Conservation (phyloP, 495 filamentous ascomycete species). For the Aspergillus bridgeri region DNA sequence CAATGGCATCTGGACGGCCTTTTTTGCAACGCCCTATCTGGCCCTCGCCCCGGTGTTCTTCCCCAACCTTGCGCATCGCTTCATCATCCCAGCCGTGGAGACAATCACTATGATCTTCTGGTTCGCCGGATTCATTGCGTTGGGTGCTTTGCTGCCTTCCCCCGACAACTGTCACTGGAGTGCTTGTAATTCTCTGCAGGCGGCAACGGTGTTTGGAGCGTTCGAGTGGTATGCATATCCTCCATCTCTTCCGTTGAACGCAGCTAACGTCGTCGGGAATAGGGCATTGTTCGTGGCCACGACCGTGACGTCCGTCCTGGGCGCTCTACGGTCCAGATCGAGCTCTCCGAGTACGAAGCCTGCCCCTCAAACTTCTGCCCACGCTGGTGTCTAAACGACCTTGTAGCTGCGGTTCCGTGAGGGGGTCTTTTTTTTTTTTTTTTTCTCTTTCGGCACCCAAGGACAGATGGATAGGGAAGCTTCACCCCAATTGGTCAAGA, state of each 20-base stretch:
- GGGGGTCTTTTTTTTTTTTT: too few relatives aligned
- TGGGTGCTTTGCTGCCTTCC: slow-evolving; percentile 57
- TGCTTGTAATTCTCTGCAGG: slow-evolving; percentile 48
- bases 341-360: slow-evolving; percentile 13
- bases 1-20: slow-evolving; percentile 66
- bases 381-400: slow-evolving; percentile 19
- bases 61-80: slow-evolving; percentile 54
- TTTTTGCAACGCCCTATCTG: slow-evolving; percentile 62
- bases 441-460: neutral
- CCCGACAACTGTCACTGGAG: slow-evolving; percentile 41
- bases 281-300: slow-evolving; percentile 54
- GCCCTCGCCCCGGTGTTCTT: slow-evolving; percentile 58
- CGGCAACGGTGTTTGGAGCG: slow-evolving; percentile 51
- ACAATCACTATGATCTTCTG: slow-evolving; percentile 78
- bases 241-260: neutral
- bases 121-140: slow-evolving; percentile 78
- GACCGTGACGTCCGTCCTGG: slow-evolving; percentile 26
- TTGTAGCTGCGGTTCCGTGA: slow-evolving; percentile 17
- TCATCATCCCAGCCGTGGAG: slow-evolving; percentile 62
- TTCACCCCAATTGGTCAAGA: too few relatives aligned
- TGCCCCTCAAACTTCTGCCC: slow-evolving; percentile 7
- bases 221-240: slow-evolving; percentile 53
- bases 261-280: slow-evolving; percentile 6
- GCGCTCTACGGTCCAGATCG: slow-evolving; percentile 10
- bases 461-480: neutral